Percentiles rank a stretch among this genome's conserved stretches.
phyloP scores from a whole-genome alignment of 768 basidiomycete genomes.

The Lepiota brunneoincarnata region DNA sequence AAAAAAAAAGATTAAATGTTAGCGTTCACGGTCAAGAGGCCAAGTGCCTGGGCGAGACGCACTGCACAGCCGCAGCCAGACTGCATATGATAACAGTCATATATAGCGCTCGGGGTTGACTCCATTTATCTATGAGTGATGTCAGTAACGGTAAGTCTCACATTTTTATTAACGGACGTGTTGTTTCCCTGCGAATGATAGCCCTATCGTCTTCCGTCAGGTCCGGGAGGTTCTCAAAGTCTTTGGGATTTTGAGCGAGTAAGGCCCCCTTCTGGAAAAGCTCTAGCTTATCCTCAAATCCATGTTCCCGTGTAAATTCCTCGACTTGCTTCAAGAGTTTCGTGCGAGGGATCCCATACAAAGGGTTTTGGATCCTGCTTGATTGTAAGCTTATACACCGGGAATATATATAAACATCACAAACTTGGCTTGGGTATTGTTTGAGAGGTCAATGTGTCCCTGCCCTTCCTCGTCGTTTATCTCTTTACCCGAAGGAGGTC shows the following conservation, averaged over 20 bases:
- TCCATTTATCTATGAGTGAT: conserved; percentile 40
- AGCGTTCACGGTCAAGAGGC: not conserved
- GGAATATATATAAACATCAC: conserved; percentile 6
- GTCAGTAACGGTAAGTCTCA: not conserved
- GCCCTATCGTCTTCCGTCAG: conserved; percentile 35
- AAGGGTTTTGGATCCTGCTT: conserved; percentile 41
- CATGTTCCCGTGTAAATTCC: conserved; percentile 52
- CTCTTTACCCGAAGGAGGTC: conserved; percentile 15
- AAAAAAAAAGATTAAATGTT: not conserved
- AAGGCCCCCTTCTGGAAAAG: conserved; percentile 70
- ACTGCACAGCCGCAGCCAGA: conserved; percentile 81
- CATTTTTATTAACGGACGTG: conserved; percentile 27
- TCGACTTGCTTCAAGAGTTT: conserved; percentile 60
- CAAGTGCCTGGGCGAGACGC: not conserved
- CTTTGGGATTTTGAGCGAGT: conserved; percentile 62
- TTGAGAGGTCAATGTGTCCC: conserved; percentile 27
- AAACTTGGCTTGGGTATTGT: conserved; percentile 42
- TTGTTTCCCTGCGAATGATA: conserved; percentile 43
- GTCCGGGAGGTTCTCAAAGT: conserved; percentile 40
- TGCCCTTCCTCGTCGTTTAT: conserved; percentile 24
- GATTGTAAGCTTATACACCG: not conserved
- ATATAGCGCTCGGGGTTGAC: conserved; percentile 40
- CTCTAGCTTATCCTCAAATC: conserved; percentile 39
- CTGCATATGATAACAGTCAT: conserved; percentile 53
- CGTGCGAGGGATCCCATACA: conserved; percentile 56